phyloP scores from a whole-genome alignment of 2,329 filamentous ascomycete genomes.

The Colletotrichum lindemuthianum region DNA sequence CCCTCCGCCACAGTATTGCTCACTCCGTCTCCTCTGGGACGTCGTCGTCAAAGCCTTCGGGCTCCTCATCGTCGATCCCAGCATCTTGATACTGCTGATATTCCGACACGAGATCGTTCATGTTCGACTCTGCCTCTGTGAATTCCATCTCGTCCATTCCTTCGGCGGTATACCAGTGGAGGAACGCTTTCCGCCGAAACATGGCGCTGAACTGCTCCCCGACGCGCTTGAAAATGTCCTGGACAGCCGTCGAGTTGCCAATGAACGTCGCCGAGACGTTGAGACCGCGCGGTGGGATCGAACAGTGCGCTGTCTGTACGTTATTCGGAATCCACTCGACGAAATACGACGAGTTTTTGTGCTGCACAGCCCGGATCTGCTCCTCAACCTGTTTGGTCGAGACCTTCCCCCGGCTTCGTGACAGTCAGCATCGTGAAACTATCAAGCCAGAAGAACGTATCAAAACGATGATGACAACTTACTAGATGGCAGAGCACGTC shows the following conservation, averaged over 20 bases:
- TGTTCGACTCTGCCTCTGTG: constrained; percentile 99
- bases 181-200: constrained; percentile 99
- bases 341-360: constrained; percentile 99
- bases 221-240: constrained; percentile 99
- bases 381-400: constrained; percentile 99
- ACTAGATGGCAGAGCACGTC: constrained; percentile 99
- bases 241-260: constrained; percentile 98
- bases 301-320: constrained; percentile 98
- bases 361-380: constrained; percentile 99
- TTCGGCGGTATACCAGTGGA: constrained; percentile 99
- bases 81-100: constrained; percentile 99
- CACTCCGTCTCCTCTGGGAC: constrained; percentile 68
- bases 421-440: neutral
- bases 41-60: constrained; percentile 90
- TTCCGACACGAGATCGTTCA: constrained; percentile 99
- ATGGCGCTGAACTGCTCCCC: constrained; percentile 99
- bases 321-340: constrained; percentile 99
- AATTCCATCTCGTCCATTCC: constrained; percentile 99
- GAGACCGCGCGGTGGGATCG: constrained; percentile 94
- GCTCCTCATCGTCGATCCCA: constrained; percentile 91
- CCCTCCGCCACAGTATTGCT: neutral
- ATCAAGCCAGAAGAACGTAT: neutral
- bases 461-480: constrained; percentile 49
- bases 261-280: constrained; percentile 99
- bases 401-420: constrained; percentile 87